Evolutionary conservation across 2,329 filamentous ascomycete genomes (phyloP), one percentile per base, ranked within the genome.

Genomic region (Beauveria australis): DNA sequence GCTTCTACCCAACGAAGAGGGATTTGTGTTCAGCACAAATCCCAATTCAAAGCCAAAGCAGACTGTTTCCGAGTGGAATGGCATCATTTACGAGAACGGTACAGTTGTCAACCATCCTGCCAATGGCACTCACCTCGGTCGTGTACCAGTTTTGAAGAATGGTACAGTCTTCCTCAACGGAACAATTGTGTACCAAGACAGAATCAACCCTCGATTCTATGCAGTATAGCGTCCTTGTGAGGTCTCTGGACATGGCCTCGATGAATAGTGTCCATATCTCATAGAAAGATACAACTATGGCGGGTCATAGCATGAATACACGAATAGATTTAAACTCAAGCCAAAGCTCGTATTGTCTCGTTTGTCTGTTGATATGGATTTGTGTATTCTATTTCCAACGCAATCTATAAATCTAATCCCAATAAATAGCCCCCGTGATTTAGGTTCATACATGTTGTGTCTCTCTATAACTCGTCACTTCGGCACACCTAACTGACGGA

Each of bases 71-170:
- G 7, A 55, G 3, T 72, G 68, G 68, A 71, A 69, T 8, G 70
- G 70, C 3, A 66, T 72, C 57, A 66, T 70, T n/a, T 72, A 66
- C 28, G 68, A 68, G 16, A 71, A 73, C 46, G 71, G 71, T 1
- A 71, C 69, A 1, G 59, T 66, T 9, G 44, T 65, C 2, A 56
- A 72, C 12, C 18, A 65, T n/a, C 68, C 69, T n/a, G 64, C 64
- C 7, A 53, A 62, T 14, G 49, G 46, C 22, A 61, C 66, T 10
- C 66, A 67, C 24, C 64, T 62, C 5, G 67, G 68, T 0, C 64
- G 65, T 1, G 59, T 63, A 2, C 54, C 62, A 10, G 47, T 69
- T 3, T 52, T 73, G 8, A 65, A 53, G 19, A 70, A 65, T 6
- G 70, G 70, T 0, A 71, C 69, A 1, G 64, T 62, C 10, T 66